phyloP scores from a whole-genome alignment of 23 red algal species.

The Gracilaria gracilis region DNA sequence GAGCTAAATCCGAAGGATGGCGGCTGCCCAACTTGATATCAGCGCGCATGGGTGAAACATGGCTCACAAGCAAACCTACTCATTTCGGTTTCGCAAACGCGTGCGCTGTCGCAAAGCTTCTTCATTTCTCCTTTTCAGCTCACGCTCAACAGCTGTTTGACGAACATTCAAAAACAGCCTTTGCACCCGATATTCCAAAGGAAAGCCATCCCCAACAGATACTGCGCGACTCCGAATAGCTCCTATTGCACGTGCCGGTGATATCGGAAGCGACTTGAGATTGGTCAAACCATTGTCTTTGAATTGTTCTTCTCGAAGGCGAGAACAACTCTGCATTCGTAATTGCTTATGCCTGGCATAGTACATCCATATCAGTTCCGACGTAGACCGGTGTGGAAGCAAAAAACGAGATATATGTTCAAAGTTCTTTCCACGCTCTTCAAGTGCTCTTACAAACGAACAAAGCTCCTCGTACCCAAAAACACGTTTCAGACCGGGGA shows the following conservation, averaged over 20 bases:
- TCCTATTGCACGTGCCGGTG: neutral
- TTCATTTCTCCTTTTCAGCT: neutral
- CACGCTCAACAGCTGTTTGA: neutral
- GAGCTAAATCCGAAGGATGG: neutral
- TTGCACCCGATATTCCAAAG: slow-evolving; percentile 43
- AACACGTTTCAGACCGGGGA: slow-evolving; percentile 51
- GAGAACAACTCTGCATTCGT: slow-evolving; percentile 47
- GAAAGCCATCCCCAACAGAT: slow-evolving; percentile 69
- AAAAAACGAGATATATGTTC: slow-evolving; percentile 57
- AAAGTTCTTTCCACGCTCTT: slow-evolving; percentile 69
- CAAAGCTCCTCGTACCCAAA: slow-evolving; percentile 68
- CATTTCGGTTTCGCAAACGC: slow-evolving; percentile 4
- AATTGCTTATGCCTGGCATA: slow-evolving; percentile 80
- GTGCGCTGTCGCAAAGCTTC: neutral
- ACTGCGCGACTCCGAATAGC: slow-evolving; percentile 24
- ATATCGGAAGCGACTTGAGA: slow-evolving; percentile 27
- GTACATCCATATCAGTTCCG: slow-evolving; percentile 76
- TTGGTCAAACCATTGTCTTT: slow-evolving; percentile 22
- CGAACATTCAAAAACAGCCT: neutral
- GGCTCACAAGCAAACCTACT: neutral
- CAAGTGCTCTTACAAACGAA: slow-evolving; percentile 68
- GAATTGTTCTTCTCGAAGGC: slow-evolving; percentile 40
- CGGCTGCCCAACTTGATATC: neutral
- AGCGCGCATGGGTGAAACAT: neutral
- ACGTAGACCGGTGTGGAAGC: slow-evolving; percentile 50